Evolutionary conservation across 2,329 filamentous ascomycete genomes (phyloP).

Genomic region (Fusarium falciforme): DNA sequence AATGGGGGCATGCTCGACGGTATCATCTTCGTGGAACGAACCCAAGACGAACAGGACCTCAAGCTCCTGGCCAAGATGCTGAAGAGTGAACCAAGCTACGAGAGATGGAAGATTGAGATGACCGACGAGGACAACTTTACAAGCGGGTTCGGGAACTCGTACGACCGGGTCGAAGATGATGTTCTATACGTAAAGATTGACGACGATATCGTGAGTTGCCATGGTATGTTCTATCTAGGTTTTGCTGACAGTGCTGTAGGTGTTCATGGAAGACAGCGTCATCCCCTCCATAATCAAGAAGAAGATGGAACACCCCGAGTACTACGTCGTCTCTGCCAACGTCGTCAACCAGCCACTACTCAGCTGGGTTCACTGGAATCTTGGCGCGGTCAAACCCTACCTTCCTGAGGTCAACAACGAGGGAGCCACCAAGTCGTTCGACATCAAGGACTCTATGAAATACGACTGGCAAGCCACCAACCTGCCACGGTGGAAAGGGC

Average conservation of each 20-base stretch:
- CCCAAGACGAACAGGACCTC: slow-evolving; percentile 52
- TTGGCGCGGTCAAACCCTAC: slow-evolving; percentile 64
- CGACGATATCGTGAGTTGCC: slow-evolving; percentile 51
- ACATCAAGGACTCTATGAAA: slow-evolving; percentile 35
- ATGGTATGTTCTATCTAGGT: too few relatives aligned
- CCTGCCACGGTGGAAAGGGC: slow-evolving; percentile 49
- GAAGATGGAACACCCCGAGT: slow-evolving; percentile 61
- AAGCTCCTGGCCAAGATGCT: slow-evolving; percentile 54
- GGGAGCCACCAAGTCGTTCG: slow-evolving; percentile 33
- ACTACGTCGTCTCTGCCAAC: slow-evolving; percentile 65
- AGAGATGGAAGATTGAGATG: slow-evolving; percentile 51
- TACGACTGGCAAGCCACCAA: slow-evolving; percentile 54
- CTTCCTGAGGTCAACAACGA: slow-evolving; percentile 57
- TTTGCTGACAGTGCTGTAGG: slow-evolving; percentile 33
- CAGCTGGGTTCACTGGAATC: slow-evolving; percentile 64
- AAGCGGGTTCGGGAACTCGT: slow-evolving; percentile 52
- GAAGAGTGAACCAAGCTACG: slow-evolving; percentile 51
- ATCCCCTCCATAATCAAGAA: slow-evolving; percentile 66
- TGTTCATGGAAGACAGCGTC: slow-evolving; percentile 52
- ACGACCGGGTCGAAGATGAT: slow-evolving; percentile 59
- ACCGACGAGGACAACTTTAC: slow-evolving; percentile 43
- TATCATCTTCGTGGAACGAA: slow-evolving; percentile 58
- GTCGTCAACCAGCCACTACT: slow-evolving; percentile 67
- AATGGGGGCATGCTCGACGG: slow-evolving; percentile 59
- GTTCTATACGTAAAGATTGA: slow-evolving; percentile 55